A percentile compares a stretch with the other conserved stretches of the same genome.
Conservation (phyloP, 257 asterid genomes). For the Nicotiana tomentosiformis region DNA sequence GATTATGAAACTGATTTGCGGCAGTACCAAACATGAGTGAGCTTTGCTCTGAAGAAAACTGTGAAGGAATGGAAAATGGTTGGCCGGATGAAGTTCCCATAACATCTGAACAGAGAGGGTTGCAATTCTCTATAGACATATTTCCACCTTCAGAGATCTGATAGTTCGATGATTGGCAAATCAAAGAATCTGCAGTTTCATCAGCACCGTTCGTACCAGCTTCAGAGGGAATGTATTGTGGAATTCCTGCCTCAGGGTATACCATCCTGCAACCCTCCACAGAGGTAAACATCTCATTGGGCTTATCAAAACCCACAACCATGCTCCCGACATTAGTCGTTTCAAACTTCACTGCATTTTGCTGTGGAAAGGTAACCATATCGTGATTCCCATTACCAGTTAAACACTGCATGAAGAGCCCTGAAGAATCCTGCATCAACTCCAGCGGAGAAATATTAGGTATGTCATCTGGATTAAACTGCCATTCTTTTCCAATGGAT, state of each 20-base stretch:
- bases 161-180: conserved; percentile 37
- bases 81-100: conserved; percentile 40
- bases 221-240: conserved; percentile 35
- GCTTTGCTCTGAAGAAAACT: conserved; percentile 32
- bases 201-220: conserved; percentile 25
- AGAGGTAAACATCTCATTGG: conserved; percentile 27
- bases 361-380: conserved; percentile 27
- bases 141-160: conserved; percentile 44
- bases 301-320: conserved; percentile 37
- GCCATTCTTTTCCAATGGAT: conserved; percentile 59
- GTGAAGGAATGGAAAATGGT: conserved; percentile 27
- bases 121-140: conserved; percentile 32
- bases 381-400: conserved; percentile 31
- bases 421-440: conserved; percentile 32
- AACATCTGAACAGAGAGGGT: conserved; percentile 33
- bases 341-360: conserved; percentile 27
- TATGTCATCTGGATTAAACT: conserved; percentile 46
- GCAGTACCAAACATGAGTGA: conserved; percentile 29
- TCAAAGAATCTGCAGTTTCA: conserved; percentile 31
- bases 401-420: conserved; percentile 37
- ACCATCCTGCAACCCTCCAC: conserved; percentile 26
- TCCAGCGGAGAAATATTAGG: conserved; percentile 55
- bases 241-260: conserved; percentile 34
- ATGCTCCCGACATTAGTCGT: conserved; percentile 31
- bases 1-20: conserved; percentile 37